These are phyloP conservation scores for Cryoendolithus antarcticus DNA, from an alignment of 2,329 filamentous ascomycete genomes.

Conservation along the genomic window DNA sequence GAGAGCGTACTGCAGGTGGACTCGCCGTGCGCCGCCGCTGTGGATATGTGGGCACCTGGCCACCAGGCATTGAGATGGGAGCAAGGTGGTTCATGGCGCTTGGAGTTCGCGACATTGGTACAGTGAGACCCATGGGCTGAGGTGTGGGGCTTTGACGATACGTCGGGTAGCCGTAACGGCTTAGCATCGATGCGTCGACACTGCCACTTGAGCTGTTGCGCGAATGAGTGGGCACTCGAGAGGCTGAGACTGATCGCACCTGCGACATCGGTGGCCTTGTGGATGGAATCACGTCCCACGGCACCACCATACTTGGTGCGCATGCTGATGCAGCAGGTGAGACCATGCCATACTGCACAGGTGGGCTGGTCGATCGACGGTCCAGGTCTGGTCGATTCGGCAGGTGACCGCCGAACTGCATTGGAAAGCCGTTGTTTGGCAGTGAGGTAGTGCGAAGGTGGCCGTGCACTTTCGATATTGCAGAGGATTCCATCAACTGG, in stretches of 20 bases:
- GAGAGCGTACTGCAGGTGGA: slow-evolving; percentile 32
- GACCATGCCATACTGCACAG: no score
- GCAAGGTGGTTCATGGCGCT: slow-evolving; percentile 25
- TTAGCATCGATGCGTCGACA: slow-evolving; percentile 22
- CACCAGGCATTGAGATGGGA: slow-evolving; percentile 19
- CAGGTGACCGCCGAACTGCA: slow-evolving; percentile 16
- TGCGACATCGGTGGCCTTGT: slow-evolving; percentile 14
- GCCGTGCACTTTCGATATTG: slow-evolving; percentile 7
- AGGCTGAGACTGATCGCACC: slow-evolving; percentile 16
- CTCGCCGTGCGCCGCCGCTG: slow-evolving; percentile 16
- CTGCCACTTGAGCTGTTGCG: slow-evolving; percentile 21
- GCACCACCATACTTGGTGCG: slow-evolving; percentile 11
- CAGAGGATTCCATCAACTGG: slow-evolving; percentile 14
- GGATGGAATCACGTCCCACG: slow-evolving; percentile 9
- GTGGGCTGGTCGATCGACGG: slow-evolving; percentile 15
- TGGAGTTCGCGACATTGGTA: slow-evolving; percentile 20
- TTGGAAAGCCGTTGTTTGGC: slow-evolving; percentile 15
- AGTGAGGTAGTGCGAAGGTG: slow-evolving; percentile 18
- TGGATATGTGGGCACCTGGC: slow-evolving; percentile 20
- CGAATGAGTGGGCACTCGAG: slow-evolving; percentile 17
- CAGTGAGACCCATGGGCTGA: slow-evolving; percentile 19
- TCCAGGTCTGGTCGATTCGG: slow-evolving; percentile 7
- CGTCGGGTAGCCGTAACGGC: slow-evolving; percentile 67
- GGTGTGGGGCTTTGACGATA: slow-evolving; percentile 40
- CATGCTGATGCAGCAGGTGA: slow-evolving; percentile 8